Base-by-base conservation (phyloP, 345 rosid species). In the Salix purpurea region DNA sequence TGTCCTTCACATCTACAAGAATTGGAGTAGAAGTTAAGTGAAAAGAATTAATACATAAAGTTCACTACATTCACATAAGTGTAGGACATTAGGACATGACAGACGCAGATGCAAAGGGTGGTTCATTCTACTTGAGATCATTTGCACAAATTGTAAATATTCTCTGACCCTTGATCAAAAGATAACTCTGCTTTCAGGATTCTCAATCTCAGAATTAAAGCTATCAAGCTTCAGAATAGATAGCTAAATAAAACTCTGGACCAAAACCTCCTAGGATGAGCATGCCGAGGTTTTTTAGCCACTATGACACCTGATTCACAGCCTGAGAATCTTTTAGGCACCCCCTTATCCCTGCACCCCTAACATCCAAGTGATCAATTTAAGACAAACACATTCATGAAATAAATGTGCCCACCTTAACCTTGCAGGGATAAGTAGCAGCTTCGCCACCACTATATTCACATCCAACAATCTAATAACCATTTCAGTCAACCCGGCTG, bases 321-420 rank as follows among this genome's bases (percentile, higher is more conserved):
- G 65, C 30, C 74, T 71, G 68, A 76, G 34, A 60, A n/a, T 44
- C 13, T 30, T 56, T 36, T 67, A 67, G 70, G 82, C 65, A 77
- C 54, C 85, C 85, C 89, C 97, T 95, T 93, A 95, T 91, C 99
- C 97, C 99, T 90, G 96, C 99, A 87, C 78, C 81, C 84, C 89
- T 69, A 88, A 67, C 91, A 86, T 87, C 92, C 72, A 67, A 84
- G 77, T 73, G 87, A 85, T 86, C 93, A 78, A 88, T 85, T 87
- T 82, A 91, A 89, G 87, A 90, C 84, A 82, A 36, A 91, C 91
- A 91, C 90, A 89, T 91, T 90, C 93, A 85, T 80, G 86, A 81
- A 78, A 89, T 82, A 91, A 90, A 90, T 90, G 92, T 92, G 96
- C 97, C 97, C 97, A 92, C 97, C 97, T 94, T 92, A 91, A 89